Base-by-base conservation (phyloP, 768 basidiomycete genomes). In the Lentinula sp. region DNA sequence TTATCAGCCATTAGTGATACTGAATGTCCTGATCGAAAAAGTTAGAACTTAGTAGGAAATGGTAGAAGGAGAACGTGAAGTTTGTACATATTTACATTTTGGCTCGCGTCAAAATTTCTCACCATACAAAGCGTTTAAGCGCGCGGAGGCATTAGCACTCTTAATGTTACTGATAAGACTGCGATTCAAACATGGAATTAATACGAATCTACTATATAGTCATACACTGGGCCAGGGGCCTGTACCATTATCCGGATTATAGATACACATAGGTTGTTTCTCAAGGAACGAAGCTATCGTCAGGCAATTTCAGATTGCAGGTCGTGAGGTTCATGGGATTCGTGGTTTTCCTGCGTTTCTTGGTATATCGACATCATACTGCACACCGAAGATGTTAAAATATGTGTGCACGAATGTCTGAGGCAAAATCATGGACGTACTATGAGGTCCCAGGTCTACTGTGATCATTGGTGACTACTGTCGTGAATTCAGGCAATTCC, bases 401-500 rank as follows among this genome's bases (percentile, higher is more conserved):
- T 3, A 28, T 28, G 3, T 3, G 3, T 28, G 18, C 4, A 49
- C 8, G 28, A 28, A 36, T 28, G 32, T 4, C 39, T 12, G 41
- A 45, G 18, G 35, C 6, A 10, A 50, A 50, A 10, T 3, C 57
- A 35, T 37, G 23, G 10, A 51, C 49, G 36, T 20, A 51, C 59
- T 53, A 53, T 15, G 59, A 33, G 4, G 48, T 41, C 3, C 36
- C 37, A n/a, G n/a, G 13, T 33, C 49, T 13, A 28, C 33, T 48
- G 41, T 15, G 39, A 39, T 60, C 59, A n/a, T 50, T 43, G 37
- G 57, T 28, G 36, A 61, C 42, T 45, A 65, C 37, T 28, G 60
- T 61, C 41, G 65, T 65, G 13, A 65, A 50, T 57, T 65, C 57
- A 15, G 56, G 60, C 16, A 59, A 41, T 15, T 50, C 52, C 8